phyloP scores from a whole-genome alignment of 805 yeast species.

The Ogataea philodendri region DNA sequence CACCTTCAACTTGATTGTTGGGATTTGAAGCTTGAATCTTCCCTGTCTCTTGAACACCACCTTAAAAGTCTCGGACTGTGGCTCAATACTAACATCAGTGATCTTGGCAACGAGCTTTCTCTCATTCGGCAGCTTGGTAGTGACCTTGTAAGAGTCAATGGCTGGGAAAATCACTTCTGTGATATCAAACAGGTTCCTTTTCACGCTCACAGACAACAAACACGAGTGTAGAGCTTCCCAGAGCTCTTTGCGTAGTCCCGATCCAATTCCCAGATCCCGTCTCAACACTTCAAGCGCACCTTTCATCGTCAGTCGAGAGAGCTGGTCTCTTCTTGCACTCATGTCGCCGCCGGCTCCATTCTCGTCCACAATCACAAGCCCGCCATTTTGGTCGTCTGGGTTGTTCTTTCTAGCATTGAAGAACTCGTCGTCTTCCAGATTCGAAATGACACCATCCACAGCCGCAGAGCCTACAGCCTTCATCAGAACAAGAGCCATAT shows the following conservation, averaged over 20 bases:
- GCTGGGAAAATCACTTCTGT: constrained; percentile 66
- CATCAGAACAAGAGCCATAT: constrained; percentile 46
- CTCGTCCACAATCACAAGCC: constrained; percentile 58
- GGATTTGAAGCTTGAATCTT: constrained; percentile 50
- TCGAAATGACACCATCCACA: constrained; percentile 54
- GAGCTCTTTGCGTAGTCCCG: constrained; percentile 54
- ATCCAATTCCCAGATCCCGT: constrained; percentile 54
- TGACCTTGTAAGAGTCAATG: constrained; percentile 57
- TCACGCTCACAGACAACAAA: constrained; percentile 54
- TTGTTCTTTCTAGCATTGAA: constrained; percentile 11
- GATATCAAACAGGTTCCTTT: constrained; percentile 61
- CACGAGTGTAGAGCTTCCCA: constrained; percentile 73
- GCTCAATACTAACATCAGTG: constrained; percentile 23
- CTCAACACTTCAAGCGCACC: constrained; percentile 68
- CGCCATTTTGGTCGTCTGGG: constrained; percentile 19
- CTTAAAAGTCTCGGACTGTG: constrained; percentile 44
- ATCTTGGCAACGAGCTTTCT: constrained; percentile 62
- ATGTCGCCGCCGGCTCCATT: constrained; percentile 41
- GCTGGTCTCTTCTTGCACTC: constrained; percentile 56
- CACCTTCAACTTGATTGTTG: constrained; percentile 31
- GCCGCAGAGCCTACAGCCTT: constrained; percentile 66
- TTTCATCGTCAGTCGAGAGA: constrained; percentile 59
- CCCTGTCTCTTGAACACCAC: constrained; percentile 55
- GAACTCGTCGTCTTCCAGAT: constrained; percentile 66
- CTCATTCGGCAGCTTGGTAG: constrained; percentile 63